Percentiles rank a stretch among this genome's conserved stretches.
These are phyloP conservation scores for Penicillium subrubescens DNA, from an alignment of 495 filamentous ascomycete species.

Conservation along the genomic window DNA sequence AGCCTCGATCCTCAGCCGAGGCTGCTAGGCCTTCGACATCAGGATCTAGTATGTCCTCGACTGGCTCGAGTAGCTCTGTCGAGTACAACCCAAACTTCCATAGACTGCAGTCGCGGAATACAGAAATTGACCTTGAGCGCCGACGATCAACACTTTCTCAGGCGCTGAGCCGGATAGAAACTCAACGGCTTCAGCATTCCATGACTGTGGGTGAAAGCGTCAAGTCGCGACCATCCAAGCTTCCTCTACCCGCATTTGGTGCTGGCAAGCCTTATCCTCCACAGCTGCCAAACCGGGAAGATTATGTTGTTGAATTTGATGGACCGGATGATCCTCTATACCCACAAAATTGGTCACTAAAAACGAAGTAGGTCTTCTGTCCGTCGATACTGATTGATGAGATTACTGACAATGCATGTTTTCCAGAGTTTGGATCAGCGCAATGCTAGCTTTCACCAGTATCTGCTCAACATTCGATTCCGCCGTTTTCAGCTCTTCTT, in stretches of 20 bases:
- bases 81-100: constrained; percentile 34
- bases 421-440: constrained; percentile 30
- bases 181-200: constrained; percentile 41
- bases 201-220: constrained; percentile 41
- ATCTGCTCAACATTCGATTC: constrained; percentile 45
- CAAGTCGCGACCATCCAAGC: constrained; percentile 43
- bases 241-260: constrained; percentile 53
- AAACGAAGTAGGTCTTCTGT: constrained; percentile 59
- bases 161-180: constrained; percentile 71
- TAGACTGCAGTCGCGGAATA: constrained; percentile 48
- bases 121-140: constrained; percentile 69
- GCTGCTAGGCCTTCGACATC: constrained; percentile 24
- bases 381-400: background rate
- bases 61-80: constrained; percentile 34
- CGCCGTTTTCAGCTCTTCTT: constrained; percentile 36
- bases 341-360: constrained; percentile 77
- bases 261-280: constrained; percentile 80
- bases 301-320: constrained; percentile 60
- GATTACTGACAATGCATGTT: background rate
- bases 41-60: constrained; percentile 23
- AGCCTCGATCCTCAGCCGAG: constrained; percentile 12
- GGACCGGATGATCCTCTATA: constrained; percentile 76
- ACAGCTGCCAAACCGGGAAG: constrained; percentile 51
- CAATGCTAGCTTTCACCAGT: constrained; percentile 42
- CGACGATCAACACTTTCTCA: constrained; percentile 50